A percentile compares a stretch with the other conserved stretches of the same genome.
Evolutionary conservation across 2,329 filamentous ascomycete genomes (phyloP).

Genomic region (Penicillium paneum): DNA sequence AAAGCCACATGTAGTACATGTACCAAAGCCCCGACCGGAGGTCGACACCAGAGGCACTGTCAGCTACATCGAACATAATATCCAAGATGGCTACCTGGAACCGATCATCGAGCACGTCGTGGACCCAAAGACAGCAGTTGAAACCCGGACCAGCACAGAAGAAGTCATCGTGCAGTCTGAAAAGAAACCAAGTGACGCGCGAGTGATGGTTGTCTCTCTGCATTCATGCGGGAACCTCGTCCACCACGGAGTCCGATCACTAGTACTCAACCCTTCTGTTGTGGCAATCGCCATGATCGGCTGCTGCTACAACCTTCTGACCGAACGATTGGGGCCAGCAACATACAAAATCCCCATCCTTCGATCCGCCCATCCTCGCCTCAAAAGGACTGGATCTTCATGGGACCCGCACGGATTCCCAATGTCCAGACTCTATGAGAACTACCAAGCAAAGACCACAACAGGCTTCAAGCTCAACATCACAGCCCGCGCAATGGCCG

Average conservation of each 20-base stretch:
- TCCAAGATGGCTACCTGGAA: constrained; percentile 44
- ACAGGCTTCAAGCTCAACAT: constrained; percentile 82
- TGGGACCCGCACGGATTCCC: constrained; percentile 90
- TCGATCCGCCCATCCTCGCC: constrained; percentile 69
- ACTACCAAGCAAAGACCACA: constrained; percentile 53
- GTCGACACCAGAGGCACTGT: constrained; percentile 32
- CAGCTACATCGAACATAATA: constrained; percentile 46
- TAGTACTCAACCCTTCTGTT: constrained; percentile 79
- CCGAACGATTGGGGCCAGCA: constrained; percentile 80
- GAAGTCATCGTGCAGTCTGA: constrained; percentile 1
- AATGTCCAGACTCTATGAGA: constrained; percentile 70
- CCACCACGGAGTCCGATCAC: constrained; percentile 84
- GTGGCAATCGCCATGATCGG: constrained; percentile 92
- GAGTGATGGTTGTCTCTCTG: constrained; percentile 84
- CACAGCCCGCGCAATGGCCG: constrained; percentile 96
- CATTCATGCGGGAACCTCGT: constrained; percentile 98
- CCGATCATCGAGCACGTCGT: constrained; percentile 38
- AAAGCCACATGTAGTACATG: background rate
- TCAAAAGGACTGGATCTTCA: constrained; percentile 65
- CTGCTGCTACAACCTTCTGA: constrained; percentile 96
- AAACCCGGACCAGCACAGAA: background rate
- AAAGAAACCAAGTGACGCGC: constrained; percentile 21
- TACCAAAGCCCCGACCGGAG: constrained; percentile 17
- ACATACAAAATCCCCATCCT: constrained; percentile 80
- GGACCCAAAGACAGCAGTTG: constrained; percentile 14